phyloP scores from a whole-genome alignment of 192 early-diverging fungal species.

The Paraglomus occultum region DNA sequence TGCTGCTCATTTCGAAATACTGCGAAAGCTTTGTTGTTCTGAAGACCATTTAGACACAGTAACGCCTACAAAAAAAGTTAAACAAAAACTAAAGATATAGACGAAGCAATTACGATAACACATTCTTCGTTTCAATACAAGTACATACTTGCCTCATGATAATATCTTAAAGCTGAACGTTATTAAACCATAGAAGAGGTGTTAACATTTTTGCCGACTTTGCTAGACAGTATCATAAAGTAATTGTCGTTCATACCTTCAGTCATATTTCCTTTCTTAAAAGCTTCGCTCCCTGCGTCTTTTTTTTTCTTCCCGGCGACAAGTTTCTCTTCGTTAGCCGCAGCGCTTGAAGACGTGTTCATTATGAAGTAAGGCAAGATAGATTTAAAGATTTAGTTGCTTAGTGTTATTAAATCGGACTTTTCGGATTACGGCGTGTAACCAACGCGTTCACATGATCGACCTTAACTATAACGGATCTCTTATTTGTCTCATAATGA shows the following conservation, averaged over 20 bases:
- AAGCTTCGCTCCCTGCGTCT: constrained; percentile 41
- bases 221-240: not conserved
- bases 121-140: not conserved
- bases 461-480: no score
- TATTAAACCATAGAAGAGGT: not conserved
- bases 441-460: no score
- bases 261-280: constrained; percentile 37
- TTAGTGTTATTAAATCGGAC: no score
- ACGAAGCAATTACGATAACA: not conserved
- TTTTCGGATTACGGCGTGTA: no score
- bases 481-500: no score
- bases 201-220: not conserved
- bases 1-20: constrained; percentile 26
- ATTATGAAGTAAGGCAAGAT: no score
- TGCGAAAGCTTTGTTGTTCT: constrained; percentile 31
- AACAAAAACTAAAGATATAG: not conserved
- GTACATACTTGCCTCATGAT: constrained; percentile 34
- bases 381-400: no score
- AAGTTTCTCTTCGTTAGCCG: constrained; percentile 33
- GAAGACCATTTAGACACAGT: constrained; percentile 36
- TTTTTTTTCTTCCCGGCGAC: constrained; percentile 30
- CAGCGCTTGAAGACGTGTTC: not conserved
- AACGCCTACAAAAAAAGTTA: constrained; percentile 34
- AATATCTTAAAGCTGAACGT: constrained; percentile 37
- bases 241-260: constrained; percentile 28